These are phyloP conservation scores for Babjeviella inositovora DNA, from an alignment of 805 yeast species.

Conservation along the genomic window DNA sequence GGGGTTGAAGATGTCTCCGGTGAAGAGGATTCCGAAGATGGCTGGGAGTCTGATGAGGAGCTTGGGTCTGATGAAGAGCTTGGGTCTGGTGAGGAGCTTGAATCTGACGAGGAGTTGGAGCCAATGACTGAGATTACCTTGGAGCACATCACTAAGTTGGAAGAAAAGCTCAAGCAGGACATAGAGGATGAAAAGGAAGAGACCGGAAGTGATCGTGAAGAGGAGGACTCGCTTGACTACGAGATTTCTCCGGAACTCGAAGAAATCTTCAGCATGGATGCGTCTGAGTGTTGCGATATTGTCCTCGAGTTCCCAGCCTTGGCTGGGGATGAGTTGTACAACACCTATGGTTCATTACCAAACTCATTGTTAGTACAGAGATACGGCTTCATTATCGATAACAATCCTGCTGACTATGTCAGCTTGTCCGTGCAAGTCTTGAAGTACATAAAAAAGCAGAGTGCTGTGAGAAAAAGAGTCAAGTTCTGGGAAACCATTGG, in stretches of 20 bases:
- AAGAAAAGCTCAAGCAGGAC: slow-evolving; percentile 6
- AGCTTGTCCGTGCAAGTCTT: slow-evolving; percentile 37
- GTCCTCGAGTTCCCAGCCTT: slow-evolving; percentile 24
- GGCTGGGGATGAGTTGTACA: slow-evolving; percentile 49
- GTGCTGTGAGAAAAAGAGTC: too few relatives aligned
- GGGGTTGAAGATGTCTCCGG: slow-evolving; percentile 7
- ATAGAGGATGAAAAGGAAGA: slow-evolving; percentile 6
- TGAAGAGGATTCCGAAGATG: slow-evolving; percentile 7
- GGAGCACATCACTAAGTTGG: slow-evolving; percentile 12
- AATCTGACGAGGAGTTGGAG: slow-evolving; percentile 5
- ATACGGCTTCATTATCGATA: slow-evolving; percentile 58
- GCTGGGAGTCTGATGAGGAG: slow-evolving; percentile 8
- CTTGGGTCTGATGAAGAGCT: slow-evolving; percentile 6
- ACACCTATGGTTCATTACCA: slow-evolving; percentile 66
- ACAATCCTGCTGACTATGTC: slow-evolving; percentile 39
- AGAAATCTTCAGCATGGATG: slow-evolving; percentile 4
- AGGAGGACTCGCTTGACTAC: slow-evolving; percentile 16
- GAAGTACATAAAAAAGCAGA: slow-evolving; percentile 3
- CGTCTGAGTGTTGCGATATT: slow-evolving; percentile 60
- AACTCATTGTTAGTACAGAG: slow-evolving; percentile 53
- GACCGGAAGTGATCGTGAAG: slow-evolving; percentile 7
- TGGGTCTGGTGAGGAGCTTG: slow-evolving; percentile 1
- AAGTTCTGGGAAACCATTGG: too few relatives aligned
- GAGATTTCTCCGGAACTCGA: slow-evolving; percentile 10
- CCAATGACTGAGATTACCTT: slow-evolving; percentile 11